Evolutionary conservation across 805 yeast species (phyloP).

Genomic region (Nakazawaea ishiwadae): DNA sequence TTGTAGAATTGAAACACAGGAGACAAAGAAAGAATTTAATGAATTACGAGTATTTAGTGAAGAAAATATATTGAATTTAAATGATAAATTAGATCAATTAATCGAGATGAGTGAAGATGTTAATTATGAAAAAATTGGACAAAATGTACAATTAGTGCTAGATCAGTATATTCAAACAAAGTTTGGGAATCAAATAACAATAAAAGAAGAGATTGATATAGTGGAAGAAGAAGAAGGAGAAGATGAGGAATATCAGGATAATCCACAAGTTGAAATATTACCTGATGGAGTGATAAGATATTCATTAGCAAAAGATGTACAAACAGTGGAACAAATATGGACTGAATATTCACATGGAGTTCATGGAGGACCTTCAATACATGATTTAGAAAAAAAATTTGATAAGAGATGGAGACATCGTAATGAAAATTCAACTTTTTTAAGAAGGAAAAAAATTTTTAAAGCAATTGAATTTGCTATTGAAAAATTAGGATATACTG

Average conservation of each 20-base stretch:
- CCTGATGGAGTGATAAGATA: conserved; percentile 11
- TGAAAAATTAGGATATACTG: conserved; percentile 24
- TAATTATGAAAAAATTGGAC: not conserved
- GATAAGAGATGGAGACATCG: conserved; percentile 35
- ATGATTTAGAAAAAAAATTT: conserved; percentile 25
- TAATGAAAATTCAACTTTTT: conserved; percentile 32
- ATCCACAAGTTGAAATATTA: conserved; percentile 8
- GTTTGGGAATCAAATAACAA: conserved; percentile 3
- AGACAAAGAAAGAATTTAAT: conserved; percentile 2
- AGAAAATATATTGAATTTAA: not conserved
- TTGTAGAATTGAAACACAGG: conserved; percentile 1
- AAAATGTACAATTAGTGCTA: conserved; percentile 10
- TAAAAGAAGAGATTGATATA: not conserved
- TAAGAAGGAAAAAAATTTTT: conserved; percentile 31
- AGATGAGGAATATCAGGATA: not conserved
- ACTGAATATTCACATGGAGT: conserved; percentile 32
- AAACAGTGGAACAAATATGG: conserved; percentile 30
- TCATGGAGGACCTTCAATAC: conserved; percentile 31
- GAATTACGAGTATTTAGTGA: not conserved
- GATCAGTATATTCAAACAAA: conserved; percentile 9
- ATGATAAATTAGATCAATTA: conserved; percentile 4
- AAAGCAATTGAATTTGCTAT: conserved; percentile 31
- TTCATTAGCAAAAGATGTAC: conserved; percentile 25
- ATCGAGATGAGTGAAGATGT: not conserved
- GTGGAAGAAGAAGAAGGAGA: conserved; percentile 1